Evolutionary conservation across 768 basidiomycete genomes (phyloP).

Genomic region (Boletus rubescentipes): DNA sequence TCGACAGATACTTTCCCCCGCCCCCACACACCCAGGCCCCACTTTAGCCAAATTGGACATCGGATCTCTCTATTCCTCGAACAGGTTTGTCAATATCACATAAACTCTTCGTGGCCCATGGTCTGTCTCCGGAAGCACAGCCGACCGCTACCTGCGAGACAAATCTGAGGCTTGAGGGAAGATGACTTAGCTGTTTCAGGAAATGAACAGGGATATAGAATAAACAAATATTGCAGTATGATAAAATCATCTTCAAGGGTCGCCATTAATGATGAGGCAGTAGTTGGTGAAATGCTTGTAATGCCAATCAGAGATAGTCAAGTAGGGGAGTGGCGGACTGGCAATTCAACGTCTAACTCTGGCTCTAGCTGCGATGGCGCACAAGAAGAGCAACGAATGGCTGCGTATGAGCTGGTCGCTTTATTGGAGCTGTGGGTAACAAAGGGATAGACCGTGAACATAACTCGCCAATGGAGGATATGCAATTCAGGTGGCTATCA

Average conservation of each 20-base stretch:
- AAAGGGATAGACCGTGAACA: not conserved
- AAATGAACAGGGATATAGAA: too few relatives aligned
- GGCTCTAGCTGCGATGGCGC: constrained; percentile 32
- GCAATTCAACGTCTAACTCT: constrained; percentile 33
- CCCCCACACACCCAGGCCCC: too few relatives aligned
- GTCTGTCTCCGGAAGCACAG: not conserved
- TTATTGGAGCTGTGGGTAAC: not conserved
- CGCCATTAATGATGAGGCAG: not conserved
- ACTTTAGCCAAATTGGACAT: not conserved
- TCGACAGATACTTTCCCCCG: too few relatives aligned
- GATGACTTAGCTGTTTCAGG: not conserved
- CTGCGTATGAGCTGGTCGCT: constrained; percentile 5
- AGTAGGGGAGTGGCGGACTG: constrained; percentile 9
- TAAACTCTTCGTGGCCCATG: too few relatives aligned
- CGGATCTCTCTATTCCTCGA: not conserved
- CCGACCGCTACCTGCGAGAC: too few relatives aligned
- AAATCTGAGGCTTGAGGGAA: not conserved
- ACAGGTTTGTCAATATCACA: too few relatives aligned
- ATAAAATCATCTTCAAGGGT: not conserved
- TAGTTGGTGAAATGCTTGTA: not conserved
- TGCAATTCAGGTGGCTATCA: not conserved
- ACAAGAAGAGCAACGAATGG: constrained; percentile 25
- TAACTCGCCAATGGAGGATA: not conserved
- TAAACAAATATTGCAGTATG: too few relatives aligned
- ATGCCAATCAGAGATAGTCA: not conserved